Evolutionary conservation across 148 eudicot species (phyloP), one percentile per base, ranked within the genome.

Genomic region (Chenopodium formosanum): DNA sequence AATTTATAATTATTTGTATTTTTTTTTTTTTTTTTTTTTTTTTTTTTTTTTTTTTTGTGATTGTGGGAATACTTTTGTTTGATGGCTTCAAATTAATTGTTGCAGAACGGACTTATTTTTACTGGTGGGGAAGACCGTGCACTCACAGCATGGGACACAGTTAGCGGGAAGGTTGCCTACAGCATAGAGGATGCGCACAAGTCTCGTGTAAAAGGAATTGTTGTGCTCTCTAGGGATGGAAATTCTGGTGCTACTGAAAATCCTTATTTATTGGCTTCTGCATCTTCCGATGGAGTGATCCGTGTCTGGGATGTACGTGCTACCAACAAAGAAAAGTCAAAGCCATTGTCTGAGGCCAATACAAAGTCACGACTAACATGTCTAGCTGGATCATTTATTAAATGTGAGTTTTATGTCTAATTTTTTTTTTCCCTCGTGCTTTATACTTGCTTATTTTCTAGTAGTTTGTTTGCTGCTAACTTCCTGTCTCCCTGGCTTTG

Each of bases 221-320:
- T 92, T 66, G 97, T 96, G 74, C 90, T 96, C 27, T 81, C 92
- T 44, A 83, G 74, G 67, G 84, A 83, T 75, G 84, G 75, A 62
- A 88, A 79, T 73, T 86, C 84, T 37, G 76, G 80, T 34, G 82
- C 80, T 56, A 86, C 83, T 56, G 94, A 85, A 70, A 83, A 83
- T 82, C 98, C 97, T 6, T 91, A 81, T 77, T 52, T 90, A 27
- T 89, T 96, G 77, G 95, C 94, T 52, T 96, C 99, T 76, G 99
- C 98, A 44, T 92, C 99, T 37, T 92, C 99, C 23, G 99, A 96
- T 82, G 99, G 99, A 60, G 88, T 89, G 60, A 89, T 96, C 64
- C 92, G 99, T 79, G 93, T 92, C 50, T 96, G 99, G 99, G 99
- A 95, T 83, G 83, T 92, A 56, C 94, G 99, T 16, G 78, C 83